Evolutionary conservation across 768 basidiomycete genomes (phyloP), one percentile per base, ranked within the genome.

Genomic region (Rubroboletus satanas): DNA sequence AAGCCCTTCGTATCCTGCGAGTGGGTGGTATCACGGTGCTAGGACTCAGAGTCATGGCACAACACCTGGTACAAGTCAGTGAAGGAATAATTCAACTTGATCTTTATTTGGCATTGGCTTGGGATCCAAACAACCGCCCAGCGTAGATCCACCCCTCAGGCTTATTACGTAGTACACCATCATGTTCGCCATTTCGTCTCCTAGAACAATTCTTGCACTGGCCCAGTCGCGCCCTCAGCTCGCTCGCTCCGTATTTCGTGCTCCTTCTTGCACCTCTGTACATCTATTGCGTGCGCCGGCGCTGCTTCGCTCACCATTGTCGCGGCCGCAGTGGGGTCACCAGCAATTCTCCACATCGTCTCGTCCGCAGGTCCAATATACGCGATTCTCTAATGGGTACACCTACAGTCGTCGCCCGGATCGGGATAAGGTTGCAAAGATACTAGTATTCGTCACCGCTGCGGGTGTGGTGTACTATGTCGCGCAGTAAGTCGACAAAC

Each of bases 391-490:
- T 1, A 35, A 62, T 33, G 35, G 38, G 7, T 29, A 56, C 33
- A 42, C 46, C 3, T 49, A 65, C 8, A 15, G n/a, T 36, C 51
- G 36, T 35, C 54, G 43, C 9, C 59, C 51, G 36, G 55, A 61
- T 46, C 48, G 44, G 10, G 48, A 53, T 23, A 63, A 32, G 18
- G 21, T 56, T 3, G 15, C 23, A 23, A 65, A 54, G 45, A 39
- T 72, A 4, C 2, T 62, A 5, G 55, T 57, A 21, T 61, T 66
- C 33, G 18, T 66, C 45, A 36, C 52, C 33, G 65, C 58, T 11
- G 51, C 50, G 7, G 69, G 66, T 3, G 61, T 29, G 38, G 56
- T 69, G 31, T 71, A 71, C 42, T 61, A 62, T 47, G 56, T 72
- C 21, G 60, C 69, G 4, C 69, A 71, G 69, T 70, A 55, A 4